Conservation (phyloP, 169 alveolate species). For the Eimeria sp. region DNA sequence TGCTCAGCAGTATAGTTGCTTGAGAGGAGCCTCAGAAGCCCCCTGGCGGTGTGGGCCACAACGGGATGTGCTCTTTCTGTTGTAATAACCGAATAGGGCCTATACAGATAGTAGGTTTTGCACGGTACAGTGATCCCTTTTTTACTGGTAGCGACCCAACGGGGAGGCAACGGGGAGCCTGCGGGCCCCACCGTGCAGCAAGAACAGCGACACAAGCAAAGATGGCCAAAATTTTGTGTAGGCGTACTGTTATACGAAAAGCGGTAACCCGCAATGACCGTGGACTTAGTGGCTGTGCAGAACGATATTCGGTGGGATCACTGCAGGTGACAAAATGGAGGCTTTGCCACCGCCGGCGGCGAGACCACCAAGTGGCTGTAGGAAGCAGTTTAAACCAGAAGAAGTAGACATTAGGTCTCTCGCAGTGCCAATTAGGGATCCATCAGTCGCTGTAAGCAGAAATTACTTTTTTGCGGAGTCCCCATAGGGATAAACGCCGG, state of each 20-base stretch:
- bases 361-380: neutral
- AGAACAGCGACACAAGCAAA: too few species aligned
- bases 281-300: neutral
- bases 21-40: neutral
- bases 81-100: too few species aligned
- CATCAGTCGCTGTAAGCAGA: conserved; percentile 25
- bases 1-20: neutral
- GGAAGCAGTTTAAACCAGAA: neutral
- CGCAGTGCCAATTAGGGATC: conserved; percentile 57
- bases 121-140: neutral
- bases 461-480: too few species aligned
- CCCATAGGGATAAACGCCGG: neutral
- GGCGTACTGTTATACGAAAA: neutral
- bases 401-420: conserved; percentile 53
- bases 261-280: neutral
- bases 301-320: neutral
- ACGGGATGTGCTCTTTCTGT: neutral
- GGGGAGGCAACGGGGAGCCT: neutral
- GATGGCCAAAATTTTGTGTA: neutral
- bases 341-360: neutral
- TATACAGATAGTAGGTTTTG: neutral
- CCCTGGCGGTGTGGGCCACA: neutral
- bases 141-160: neutral
- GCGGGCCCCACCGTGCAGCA: neutral
- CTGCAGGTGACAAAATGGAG: conserved; percentile 39